Percentiles rank a stretch among this genome's conserved stretches.
Conservation (phyloP, 768 basidiomycete genomes). For the Termitomyces sp. region DNA sequence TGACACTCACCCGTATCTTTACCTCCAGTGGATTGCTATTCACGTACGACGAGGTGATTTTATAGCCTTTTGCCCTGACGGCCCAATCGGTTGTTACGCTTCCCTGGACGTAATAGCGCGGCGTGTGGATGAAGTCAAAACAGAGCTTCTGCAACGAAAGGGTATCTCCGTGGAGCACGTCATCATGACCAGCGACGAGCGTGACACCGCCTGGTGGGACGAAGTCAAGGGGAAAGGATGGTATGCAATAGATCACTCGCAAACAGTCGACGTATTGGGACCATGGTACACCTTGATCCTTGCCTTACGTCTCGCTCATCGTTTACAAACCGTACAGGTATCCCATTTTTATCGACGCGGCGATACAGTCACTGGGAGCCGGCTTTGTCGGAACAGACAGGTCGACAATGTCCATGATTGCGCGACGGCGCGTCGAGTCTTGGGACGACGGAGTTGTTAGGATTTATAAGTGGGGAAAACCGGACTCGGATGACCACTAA, state of each 20-base stretch:
- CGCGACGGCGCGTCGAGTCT: constrained; percentile 58
- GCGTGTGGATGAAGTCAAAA: constrained; percentile 51
- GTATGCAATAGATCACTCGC: constrained; percentile 44
- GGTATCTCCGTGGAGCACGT: constrained; percentile 46
- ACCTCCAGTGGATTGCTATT: constrained; percentile 46
- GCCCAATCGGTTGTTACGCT: constrained; percentile 47
- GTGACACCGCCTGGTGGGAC: constrained; percentile 53
- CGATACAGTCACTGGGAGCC: constrained; percentile 58
- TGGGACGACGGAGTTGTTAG: constrained; percentile 56
- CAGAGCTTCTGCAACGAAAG: constrained; percentile 38
- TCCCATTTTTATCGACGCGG: constrained; percentile 68
- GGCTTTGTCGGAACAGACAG: constrained; percentile 71
- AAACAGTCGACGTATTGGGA: constrained; percentile 41
- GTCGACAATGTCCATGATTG: constrained; percentile 69
- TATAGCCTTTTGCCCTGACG: constrained; percentile 36
- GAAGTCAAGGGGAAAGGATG: constrained; percentile 46
- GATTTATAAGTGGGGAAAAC: constrained; percentile 54
- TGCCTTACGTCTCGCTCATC: neutral
- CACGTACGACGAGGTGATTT: constrained; percentile 59
- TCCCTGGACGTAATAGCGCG: constrained; percentile 47
- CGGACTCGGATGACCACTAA: constrained; percentile 53
- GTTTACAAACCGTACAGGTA: constrained; percentile 39
- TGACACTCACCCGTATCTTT: neutral
- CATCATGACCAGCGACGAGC: constrained; percentile 63
- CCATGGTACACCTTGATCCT: constrained; percentile 35